Percentiles rank a stretch among this genome's conserved stretches.
Conservation (phyloP, 1,284 basidiomycete species). For the Afroboletus lepidellus region DNA sequence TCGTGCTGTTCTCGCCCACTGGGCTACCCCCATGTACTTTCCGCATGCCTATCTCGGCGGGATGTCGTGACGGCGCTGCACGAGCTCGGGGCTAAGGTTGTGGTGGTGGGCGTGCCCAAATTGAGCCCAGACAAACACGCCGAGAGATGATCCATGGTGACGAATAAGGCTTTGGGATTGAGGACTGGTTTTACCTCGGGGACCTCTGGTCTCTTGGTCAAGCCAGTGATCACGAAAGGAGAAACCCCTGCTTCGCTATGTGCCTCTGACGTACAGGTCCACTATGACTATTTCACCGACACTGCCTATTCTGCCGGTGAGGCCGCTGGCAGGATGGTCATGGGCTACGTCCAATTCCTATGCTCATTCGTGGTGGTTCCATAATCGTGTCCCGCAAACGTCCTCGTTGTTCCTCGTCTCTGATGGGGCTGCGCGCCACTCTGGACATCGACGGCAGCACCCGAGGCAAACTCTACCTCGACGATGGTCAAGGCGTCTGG, state of each 20-base stretch:
- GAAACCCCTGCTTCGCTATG: conserved; percentile 76
- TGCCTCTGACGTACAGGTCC: conserved; percentile 88
- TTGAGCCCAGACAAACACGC: conserved; percentile 42
- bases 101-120: conserved; percentile 63
- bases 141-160: conserved; percentile 84
- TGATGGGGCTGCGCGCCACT: conserved; percentile 89
- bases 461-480: conserved; percentile 87
- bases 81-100: conserved; percentile 47
- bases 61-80: conserved; percentile 51
- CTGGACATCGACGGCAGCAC: conserved; percentile 68
- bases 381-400: conserved; percentile 88
- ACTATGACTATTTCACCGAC: conserved; percentile 91
- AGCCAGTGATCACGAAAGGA: conserved; percentile 83
- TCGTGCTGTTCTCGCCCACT: conserved; percentile 49
- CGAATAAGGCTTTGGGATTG: conserved; percentile 78
- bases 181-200: conserved; percentile 96
- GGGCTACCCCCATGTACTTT: conserved; percentile 51
- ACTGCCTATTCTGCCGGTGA: conserved; percentile 16
- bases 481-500: conserved; percentile 93
- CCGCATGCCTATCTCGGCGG: conserved; percentile 60
- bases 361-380: conserved; percentile 90
- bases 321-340: conserved; percentile 44
- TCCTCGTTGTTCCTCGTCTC: conserved; percentile 78
- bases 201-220: conserved; percentile 85
- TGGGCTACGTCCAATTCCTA: conserved; percentile 74